Evolutionary conservation across 208 protist species (phyloP), one percentile per base, ranked within the genome.

Genomic region (Trypanosomatidae sp.): DNA sequence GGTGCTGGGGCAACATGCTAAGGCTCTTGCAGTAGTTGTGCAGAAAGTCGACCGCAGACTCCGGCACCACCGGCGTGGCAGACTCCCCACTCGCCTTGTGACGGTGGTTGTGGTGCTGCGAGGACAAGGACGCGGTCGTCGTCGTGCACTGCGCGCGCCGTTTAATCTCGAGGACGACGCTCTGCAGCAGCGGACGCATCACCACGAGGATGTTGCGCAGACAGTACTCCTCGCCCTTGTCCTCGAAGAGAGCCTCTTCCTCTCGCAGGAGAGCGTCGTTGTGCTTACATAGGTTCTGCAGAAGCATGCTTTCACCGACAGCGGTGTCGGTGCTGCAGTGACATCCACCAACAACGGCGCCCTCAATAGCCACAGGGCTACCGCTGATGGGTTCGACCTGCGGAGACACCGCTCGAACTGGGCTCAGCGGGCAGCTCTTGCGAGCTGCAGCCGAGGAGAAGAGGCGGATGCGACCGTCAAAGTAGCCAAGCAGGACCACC

Each of bases 401-500:
- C n/a, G 15, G 22, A 66, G 64, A 47, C 13, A 4, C 43, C 41
- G 5, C 41, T 43, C 15, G 69, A n/a, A 56, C 41, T 25, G 62
- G 76, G 25, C 41, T 80, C 58, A 44, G 69, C 46, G 67, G 65
- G 22, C 53, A 58, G 47, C 75, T 74, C 56, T 68, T 71, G 46
- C 65, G 55, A 44, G 66, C 65, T 12, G 70, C 81, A 1, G 68
- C 53, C 7, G 71, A 74, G 56, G 71, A 33, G 59, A 67, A 62
- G 46, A 59, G 64, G 10, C 64, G 65, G 9, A 74, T 53, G 41
- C 76, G 79, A 39, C 56, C 59, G 59, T 83, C 71, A 64, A 81
- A 81, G 64, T 83, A 80, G 60, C 77, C 79, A 1, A 94, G 81
- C 53, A 94, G 67, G 17, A 86, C 74, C 36, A 92, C 71, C 19